Evolutionary conservation across 139 green algal genomes (phyloP), one percentile per base, ranked within the genome.

Genomic region (Chlorella sp.): DNA sequence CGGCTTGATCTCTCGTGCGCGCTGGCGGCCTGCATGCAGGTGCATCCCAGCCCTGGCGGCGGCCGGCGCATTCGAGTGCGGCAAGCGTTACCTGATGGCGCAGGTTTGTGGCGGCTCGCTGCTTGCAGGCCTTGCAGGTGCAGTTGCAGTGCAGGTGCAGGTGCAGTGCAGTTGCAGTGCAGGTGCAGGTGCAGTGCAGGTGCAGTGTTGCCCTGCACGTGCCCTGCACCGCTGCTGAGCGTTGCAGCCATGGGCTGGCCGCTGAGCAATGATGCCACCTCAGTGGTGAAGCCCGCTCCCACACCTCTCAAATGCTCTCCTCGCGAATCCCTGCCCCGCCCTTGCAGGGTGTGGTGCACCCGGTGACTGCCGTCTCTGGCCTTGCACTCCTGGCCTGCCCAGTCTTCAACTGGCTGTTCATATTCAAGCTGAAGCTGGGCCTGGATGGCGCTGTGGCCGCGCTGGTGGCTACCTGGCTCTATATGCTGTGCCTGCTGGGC

Each of bases 371-470:
- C 1, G 78, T 82, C 16, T 51, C 85, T 17, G 68, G 87, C 25
- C 67, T 86, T 12, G 78, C 74, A 3, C 34, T 87, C 9, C 26
- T 41, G 20, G 15, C 88, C 3, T 39, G 79, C 7, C 69, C 81
- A 0, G 63, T 85, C 7, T 85, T 83, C 78, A 92, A 93, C 83
- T 90, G 64, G 55, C 34, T 89, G n/a, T 67, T 95, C 12, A 80
- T 95, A 18, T 76, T 86, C 36, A 63, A 80, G 4, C 28, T 81
- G 30, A 28, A 62, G 3, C 47, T 85, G 84, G 93, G 93, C 18
- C 73, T 96, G 30, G 89, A 94, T 41, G 93, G 93, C n/a, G 93
- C 93, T 16, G 93, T 92, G 20, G 30, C 85, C 55, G 93, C 93
- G 0, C 89, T 91, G 63, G 68, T 92, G 23, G 47, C 78, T 18